phyloP scores from a whole-genome alignment of 805 yeast species.

The Cyberlindnera xylosilytica region DNA sequence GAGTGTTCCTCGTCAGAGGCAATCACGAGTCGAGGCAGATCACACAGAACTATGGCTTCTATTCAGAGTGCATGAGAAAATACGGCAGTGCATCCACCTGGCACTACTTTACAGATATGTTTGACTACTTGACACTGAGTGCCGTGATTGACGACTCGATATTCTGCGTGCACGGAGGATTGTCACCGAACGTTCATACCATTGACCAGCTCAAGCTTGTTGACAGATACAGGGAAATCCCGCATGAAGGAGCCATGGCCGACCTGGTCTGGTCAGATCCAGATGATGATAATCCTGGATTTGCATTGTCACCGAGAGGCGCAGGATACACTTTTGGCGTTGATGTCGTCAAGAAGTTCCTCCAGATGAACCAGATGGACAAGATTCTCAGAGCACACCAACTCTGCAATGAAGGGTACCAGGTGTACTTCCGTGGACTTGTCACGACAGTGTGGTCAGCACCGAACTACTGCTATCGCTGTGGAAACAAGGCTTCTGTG shows the following conservation, averaged over 20 bases:
- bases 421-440: constrained; percentile 83
- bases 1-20: constrained; percentile 84
- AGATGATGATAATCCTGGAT: constrained; percentile 73
- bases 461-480: constrained; percentile 94
- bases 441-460: constrained; percentile 98
- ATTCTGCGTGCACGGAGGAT: constrained; percentile 96
- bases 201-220: constrained; percentile 87
- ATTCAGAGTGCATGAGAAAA: constrained; percentile 88
- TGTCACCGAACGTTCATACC: constrained; percentile 92
- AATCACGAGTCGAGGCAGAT: constrained; percentile 96
- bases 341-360: constrained; percentile 84
- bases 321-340: constrained; percentile 97
- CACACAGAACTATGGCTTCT: constrained; percentile 96
- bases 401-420: constrained; percentile 93
- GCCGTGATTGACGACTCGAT: constrained; percentile 88
- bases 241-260: constrained; percentile 99
- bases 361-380: constrained; percentile 70
- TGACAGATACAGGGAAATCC: constrained; percentile 91
- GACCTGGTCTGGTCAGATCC: constrained; percentile 99
- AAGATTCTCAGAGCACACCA: constrained; percentile 94
- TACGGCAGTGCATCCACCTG: constrained; percentile 82
- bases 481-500: constrained; percentile 98
- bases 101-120: constrained; percentile 86
- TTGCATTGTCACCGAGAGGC: constrained; percentile 89
- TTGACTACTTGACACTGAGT: constrained; percentile 84